Base-by-base conservation (phyloP, 805 yeast genomes). In the Priceomyces melissophilus region DNA sequence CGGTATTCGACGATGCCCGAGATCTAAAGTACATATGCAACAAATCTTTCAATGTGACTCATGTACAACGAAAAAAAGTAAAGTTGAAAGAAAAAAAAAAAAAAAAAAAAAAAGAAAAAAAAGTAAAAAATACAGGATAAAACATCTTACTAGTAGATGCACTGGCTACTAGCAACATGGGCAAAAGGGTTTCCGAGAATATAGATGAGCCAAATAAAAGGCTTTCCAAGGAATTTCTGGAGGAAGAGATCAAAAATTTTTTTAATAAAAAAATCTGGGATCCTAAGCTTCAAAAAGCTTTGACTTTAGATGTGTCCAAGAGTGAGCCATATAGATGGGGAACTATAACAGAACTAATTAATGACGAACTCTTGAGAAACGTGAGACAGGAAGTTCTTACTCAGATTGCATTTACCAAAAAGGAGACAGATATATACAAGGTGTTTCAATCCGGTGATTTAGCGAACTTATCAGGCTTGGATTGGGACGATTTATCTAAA, bases 341-440 rank as follows among this genome's bases (percentile, higher is more conserved):
- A 2, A 81, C 89, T 10, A 84, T 93, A 36, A 71, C 69, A 15
- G 75, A 81, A 27, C 67, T 93, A 35, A 73, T 93, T 31, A 79
- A 90, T 57, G 96, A 91, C 48, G 77, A 80, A 1, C 65, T 95
- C 30, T 65, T 93, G 40, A 69, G 93, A 46, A 74, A 76, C 25
- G 98, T 95, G 1, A 76, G 98, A 37, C 78, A 78, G 42, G 99
- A 93, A 60, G 89, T 95, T 17, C 75, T 87, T 48, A 65, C 73
- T 2, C 84, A 89, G 54, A 83, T 93, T 46, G 93, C 87, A 33
- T 93, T 95, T 70, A 89, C 98, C 8, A 80, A 82, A 52, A 93
- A 95, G 61, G 99, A 95, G 62, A 93, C 99, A 0, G 99, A 93
- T 58, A 93, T 93, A 47, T 93, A 93, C 64, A 90, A 87, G 60